Conservation (phyloP, 805 yeast genomes). For the Saturnispora serradocipensis region DNA sequence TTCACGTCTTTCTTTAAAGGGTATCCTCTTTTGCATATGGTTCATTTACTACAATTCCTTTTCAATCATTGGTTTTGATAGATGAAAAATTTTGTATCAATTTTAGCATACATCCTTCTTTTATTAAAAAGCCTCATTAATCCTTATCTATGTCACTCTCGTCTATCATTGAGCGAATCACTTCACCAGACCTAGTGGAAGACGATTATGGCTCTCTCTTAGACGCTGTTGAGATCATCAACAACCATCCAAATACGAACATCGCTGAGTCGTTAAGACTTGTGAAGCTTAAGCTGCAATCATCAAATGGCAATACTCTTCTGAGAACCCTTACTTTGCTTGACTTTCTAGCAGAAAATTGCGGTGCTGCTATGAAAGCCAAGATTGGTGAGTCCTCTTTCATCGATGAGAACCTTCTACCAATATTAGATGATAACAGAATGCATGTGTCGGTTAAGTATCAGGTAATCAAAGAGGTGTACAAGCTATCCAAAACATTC, state of each 20-base stretch:
- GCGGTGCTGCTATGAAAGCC: constrained; percentile 60
- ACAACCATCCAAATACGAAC: constrained; percentile 50
- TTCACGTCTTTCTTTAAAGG: background rate
- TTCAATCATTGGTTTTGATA: background rate
- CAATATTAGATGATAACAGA: constrained; percentile 41
- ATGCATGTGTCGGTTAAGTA: constrained; percentile 62
- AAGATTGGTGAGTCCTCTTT: constrained; percentile 52
- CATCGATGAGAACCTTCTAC: constrained; percentile 34
- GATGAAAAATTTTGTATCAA: background rate
- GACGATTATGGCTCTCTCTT: constrained; percentile 64
- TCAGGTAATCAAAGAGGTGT: constrained; percentile 56
- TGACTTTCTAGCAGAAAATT: constrained; percentile 62
- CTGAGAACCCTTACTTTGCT: constrained; percentile 47
- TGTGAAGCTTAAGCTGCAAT: constrained; percentile 39
- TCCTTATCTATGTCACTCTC: constrained; percentile 8
- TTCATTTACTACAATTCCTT: background rate
- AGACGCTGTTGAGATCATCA: constrained; percentile 59
- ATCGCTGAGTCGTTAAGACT: constrained; percentile 38
- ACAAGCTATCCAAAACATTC: constrained; percentile 58
- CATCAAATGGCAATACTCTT: constrained; percentile 55
- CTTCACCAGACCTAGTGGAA: constrained; percentile 49
- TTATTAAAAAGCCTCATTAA: background rate
- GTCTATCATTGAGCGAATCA: constrained; percentile 37
- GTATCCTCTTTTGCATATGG: too few relatives aligned
- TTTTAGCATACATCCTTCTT: background rate